A percentile compares a stretch with the other conserved stretches of the same genome.
Evolutionary conservation across 306 rosid species (phyloP).

Genomic region (Prinsepia uniflora): DNA sequence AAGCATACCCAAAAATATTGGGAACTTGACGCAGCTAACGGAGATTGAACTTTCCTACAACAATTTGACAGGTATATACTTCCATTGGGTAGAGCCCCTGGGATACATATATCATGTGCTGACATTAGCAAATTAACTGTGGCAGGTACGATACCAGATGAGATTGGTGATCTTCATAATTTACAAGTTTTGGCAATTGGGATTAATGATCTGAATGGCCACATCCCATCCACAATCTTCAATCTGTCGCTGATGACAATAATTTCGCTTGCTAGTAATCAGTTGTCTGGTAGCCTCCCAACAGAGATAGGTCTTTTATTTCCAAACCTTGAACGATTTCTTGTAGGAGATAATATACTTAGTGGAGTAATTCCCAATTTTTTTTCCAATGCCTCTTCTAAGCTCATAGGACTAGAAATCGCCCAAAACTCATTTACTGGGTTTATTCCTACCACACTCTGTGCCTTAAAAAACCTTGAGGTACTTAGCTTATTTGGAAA

Average conservation of each 20-base stretch:
- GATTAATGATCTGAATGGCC: not conserved
- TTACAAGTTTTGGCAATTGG: not conserved
- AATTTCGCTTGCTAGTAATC: not conserved
- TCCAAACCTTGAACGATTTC: conserved; percentile 14
- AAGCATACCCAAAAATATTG: not conserved
- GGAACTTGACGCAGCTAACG: not conserved
- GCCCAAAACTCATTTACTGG: conserved; percentile 1
- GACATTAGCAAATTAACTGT: not conserved
- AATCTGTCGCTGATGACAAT: not conserved
- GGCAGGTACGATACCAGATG: conserved; percentile 22
- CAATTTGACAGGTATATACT: too few relatives aligned
- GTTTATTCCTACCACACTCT: not conserved
- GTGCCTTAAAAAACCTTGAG: not conserved
- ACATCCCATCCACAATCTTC: conserved; percentile 22
- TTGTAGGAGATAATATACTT: not conserved
- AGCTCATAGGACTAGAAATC: not conserved
- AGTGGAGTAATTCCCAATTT: conserved; percentile 11
- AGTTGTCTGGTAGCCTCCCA: conserved; percentile 21
- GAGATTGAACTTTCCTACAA: too few relatives aligned
- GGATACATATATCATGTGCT: too few relatives aligned
- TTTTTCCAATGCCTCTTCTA: conserved; percentile 14
- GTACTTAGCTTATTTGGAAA: not conserved
- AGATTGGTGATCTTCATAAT: conserved; percentile 13
- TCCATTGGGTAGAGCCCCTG: too few relatives aligned
- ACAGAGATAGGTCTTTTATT: not conserved